Evolutionary conservation across 768 basidiomycete genomes (phyloP).

Genomic region (Suillus luteus): DNA sequence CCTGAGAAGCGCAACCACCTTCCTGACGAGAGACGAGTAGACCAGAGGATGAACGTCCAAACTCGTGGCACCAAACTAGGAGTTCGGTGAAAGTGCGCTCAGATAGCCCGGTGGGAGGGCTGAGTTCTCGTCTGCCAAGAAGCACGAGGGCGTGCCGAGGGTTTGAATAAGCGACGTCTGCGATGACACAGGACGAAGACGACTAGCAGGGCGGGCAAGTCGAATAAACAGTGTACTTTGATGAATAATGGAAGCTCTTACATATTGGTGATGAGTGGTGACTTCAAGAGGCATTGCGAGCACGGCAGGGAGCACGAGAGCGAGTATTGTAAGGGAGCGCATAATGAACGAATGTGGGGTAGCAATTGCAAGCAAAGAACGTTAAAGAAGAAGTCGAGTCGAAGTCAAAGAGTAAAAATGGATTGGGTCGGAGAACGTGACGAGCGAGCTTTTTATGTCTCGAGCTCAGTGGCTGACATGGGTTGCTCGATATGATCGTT

Average conservation of each 20-base stretch:
- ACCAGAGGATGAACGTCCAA: conserved; percentile 14
- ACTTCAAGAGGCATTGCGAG: conserved; percentile 24
- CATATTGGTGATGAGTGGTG: conserved; percentile 2
- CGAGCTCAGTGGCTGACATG: conserved; percentile 10
- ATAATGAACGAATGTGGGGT: conserved; percentile 22
- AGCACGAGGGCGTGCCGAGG: conserved; percentile 26
- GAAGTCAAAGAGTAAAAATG: background rate
- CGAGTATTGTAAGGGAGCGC: conserved; percentile 23
- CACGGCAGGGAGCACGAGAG: conserved; percentile 22
- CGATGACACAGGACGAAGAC: conserved; percentile 27
- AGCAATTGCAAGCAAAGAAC: background rate
- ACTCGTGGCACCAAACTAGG: conserved; percentile 31
- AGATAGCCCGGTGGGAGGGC: conserved; percentile 27
- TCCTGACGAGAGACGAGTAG: conserved; percentile 28
- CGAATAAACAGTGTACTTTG: background rate
- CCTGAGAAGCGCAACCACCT: conserved; percentile 16
- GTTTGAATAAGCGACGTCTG: conserved; percentile 28
- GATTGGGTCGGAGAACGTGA: background rate
- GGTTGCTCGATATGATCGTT: background rate
- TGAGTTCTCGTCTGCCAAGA: conserved; percentile 23
- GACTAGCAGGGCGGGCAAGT: conserved; percentile 15
- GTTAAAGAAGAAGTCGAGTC: background rate
- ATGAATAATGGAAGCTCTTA: no score
- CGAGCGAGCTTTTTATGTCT: conserved; percentile 7
- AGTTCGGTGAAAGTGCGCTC: conserved; percentile 27